Percentiles rank a stretch among this genome's conserved stretches.
Conservation (phyloP, 2,329 filamentous ascomycete species). For the Pestalotiopsis fici region DNA sequence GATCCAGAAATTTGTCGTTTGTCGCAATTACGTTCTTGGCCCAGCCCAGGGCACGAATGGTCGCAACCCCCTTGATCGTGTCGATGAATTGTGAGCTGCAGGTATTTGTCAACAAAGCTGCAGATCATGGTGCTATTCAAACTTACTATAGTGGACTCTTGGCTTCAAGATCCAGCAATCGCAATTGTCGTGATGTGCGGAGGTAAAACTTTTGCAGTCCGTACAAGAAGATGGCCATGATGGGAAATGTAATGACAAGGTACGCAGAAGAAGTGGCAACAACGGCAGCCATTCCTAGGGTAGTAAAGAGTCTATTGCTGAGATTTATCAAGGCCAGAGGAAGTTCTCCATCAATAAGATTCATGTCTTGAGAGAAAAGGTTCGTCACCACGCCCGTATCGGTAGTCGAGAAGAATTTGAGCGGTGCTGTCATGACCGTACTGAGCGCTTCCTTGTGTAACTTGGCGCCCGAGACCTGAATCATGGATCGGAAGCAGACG, state of each 20-base stretch:
- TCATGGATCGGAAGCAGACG: slow-evolving; percentile 33
- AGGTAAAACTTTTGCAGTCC: slow-evolving; percentile 50
- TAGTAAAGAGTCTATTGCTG: slow-evolving; percentile 5
- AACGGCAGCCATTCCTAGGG: slow-evolving; percentile 42
- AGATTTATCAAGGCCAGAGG: slow-evolving; percentile 28
- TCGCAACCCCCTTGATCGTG: slow-evolving; percentile 46
- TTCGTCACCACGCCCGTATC: slow-evolving; percentile 33
- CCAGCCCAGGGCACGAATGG: slow-evolving; percentile 54
- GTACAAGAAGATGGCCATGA: slow-evolving; percentile 39
- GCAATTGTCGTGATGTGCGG: slow-evolving; percentile 51
- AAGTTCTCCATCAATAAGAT: slow-evolving; percentile 37
- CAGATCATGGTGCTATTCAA: not conserved
- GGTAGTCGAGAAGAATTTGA: slow-evolving; percentile 32
- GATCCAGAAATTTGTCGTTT: slow-evolving; percentile 44
- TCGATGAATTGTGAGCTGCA: slow-evolving; percentile 44
- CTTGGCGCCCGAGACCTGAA: too few species aligned
- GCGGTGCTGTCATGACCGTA: slow-evolving; percentile 18
- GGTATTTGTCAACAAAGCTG: slow-evolving; percentile 3
- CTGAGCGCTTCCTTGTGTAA: slow-evolving; percentile 11
- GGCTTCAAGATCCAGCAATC: slow-evolving; percentile 51
- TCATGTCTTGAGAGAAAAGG: slow-evolving; percentile 40
- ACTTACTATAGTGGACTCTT: slow-evolving; percentile 49
- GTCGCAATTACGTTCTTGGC: slow-evolving; percentile 39
- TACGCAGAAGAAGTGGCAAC: slow-evolving; percentile 39
- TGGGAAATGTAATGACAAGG: slow-evolving; percentile 42